These are phyloP conservation scores for Lagerstroemia speciosa DNA, from an alignment of 345 rosid species.

Conservation along the genomic window DNA sequence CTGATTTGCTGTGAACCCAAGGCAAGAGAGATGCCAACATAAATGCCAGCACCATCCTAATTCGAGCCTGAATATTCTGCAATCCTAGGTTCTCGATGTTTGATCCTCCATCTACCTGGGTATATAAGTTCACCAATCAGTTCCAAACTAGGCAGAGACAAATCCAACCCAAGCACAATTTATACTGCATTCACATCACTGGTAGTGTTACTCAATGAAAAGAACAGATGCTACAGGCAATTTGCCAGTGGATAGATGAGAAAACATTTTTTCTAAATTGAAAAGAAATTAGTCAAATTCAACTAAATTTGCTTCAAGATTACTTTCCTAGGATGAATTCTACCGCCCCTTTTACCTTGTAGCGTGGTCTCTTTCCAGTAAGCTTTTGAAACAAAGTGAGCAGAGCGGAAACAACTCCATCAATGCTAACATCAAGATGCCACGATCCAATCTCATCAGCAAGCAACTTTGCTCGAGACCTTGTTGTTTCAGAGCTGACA, in stretches of 20 bases:
- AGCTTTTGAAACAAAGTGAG: constrained; percentile 69
- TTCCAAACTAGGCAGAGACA: neutral
- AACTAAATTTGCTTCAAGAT: no score
- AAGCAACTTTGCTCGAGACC: constrained; percentile 61
- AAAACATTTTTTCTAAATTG: neutral
- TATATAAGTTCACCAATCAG: neutral
- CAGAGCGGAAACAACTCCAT: constrained; percentile 73
- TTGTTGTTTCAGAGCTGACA: constrained; percentile 68
- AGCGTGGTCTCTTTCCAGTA: constrained; percentile 71
- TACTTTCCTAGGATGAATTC: neutral
- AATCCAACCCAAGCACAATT: no score
- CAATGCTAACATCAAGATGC: constrained; percentile 88
- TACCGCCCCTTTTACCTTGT: constrained; percentile 55
- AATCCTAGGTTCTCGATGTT: constrained; percentile 76
- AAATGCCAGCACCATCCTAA: constrained; percentile 91
- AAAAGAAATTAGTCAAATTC: neutral
- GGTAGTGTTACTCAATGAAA: neutral
- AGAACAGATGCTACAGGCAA: neutral
- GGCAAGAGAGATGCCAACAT: constrained; percentile 91
- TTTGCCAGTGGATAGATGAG: neutral
- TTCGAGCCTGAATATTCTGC: constrained; percentile 92
- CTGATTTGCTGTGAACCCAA: constrained; percentile 86
- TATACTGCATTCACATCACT: neutral
- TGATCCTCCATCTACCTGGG: constrained; percentile 87
- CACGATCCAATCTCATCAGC: constrained; percentile 89